phyloP scores from a whole-genome alignment of 805 yeast species.

The Candida koratica region DNA sequence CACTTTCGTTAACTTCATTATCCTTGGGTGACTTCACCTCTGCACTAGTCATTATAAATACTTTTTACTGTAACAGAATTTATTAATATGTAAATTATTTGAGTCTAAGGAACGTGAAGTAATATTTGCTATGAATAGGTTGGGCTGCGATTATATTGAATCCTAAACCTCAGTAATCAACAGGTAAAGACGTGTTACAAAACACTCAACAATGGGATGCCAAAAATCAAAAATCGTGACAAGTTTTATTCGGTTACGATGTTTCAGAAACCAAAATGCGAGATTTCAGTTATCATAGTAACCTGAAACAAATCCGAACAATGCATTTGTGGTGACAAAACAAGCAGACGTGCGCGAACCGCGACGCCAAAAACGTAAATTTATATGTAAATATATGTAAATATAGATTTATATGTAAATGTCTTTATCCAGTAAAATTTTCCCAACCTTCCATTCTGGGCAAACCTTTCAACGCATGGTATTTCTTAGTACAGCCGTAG shows the following conservation, averaged over 20 bases:
- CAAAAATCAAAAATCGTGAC: not conserved
- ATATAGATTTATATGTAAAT: too few species aligned
- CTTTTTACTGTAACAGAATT: too few species aligned
- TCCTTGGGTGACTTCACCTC: too few species aligned
- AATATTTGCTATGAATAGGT: too few species aligned
- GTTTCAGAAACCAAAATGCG: constrained; percentile 7
- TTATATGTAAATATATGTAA: too few species aligned
- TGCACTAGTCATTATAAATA: too few species aligned
- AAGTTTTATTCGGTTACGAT: constrained; percentile 5
- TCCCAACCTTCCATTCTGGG: constrained; percentile 72
- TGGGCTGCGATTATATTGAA: too few species aligned
- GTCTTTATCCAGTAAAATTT: constrained; percentile 40
- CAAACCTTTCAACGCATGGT: constrained; percentile 50
- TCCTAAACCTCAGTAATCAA: too few species aligned
- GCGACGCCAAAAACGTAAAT: too few species aligned
- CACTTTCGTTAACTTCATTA: too few species aligned
- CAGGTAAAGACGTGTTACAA: constrained; percentile 1
- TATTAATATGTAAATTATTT: too few species aligned
- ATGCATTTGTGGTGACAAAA: not conserved
- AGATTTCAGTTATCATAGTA: constrained; percentile 3
- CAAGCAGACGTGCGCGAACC: not conserved
- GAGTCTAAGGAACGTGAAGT: too few species aligned
- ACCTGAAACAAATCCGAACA: constrained; percentile 2
- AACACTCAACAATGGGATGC: not conserved
- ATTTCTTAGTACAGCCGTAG: constrained; percentile 68